Evolutionary conservation across 1,139 yeast species (phyloP).

Genomic region (Blastobotrys persicus): DNA sequence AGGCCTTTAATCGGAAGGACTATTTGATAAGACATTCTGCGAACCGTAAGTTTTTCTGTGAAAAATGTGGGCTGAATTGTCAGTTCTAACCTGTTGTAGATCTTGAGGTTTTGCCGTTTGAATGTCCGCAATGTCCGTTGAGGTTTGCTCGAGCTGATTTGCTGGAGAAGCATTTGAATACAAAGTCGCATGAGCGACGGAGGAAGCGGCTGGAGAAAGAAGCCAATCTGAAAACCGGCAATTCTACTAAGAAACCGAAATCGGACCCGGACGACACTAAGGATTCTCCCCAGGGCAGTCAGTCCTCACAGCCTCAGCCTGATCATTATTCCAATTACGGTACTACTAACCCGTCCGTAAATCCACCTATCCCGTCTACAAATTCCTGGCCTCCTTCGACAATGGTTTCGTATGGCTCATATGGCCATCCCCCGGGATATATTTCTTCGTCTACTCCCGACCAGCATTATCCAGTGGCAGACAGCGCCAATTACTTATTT

Average conservation of each 20-base stretch:
- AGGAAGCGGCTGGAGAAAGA: conserved; percentile 24
- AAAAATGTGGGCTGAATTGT: background rate
- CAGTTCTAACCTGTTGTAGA: conserved; percentile 16
- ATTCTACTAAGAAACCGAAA: conserved; percentile 5
- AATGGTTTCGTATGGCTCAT: background rate
- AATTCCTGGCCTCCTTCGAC: background rate
- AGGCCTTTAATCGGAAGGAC: conserved; percentile 39
- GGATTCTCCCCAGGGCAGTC: background rate
- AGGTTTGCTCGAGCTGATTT: conserved; percentile 34
- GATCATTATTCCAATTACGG: background rate
- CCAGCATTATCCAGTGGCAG: conserved; percentile 9
- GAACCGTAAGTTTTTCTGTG: conserved; percentile 29
- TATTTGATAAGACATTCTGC: conserved; percentile 40
- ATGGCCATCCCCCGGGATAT: too few relatives aligned
- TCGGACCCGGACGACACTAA: background rate
- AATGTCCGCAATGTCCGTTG: conserved; percentile 31
- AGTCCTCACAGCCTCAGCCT: background rate
- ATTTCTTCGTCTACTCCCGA: conserved; percentile 2
- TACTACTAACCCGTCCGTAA: background rate
- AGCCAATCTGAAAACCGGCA: conserved; percentile 4
- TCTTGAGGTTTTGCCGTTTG: conserved; percentile 31
- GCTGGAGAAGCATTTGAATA: conserved; percentile 32
- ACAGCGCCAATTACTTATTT: conserved; percentile 13
- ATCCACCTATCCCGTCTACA: background rate
- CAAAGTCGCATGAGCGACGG: conserved; percentile 32